Evolutionary conservation across 306 rosid species (phyloP).

Genomic region (Biancaea sappan): DNA sequence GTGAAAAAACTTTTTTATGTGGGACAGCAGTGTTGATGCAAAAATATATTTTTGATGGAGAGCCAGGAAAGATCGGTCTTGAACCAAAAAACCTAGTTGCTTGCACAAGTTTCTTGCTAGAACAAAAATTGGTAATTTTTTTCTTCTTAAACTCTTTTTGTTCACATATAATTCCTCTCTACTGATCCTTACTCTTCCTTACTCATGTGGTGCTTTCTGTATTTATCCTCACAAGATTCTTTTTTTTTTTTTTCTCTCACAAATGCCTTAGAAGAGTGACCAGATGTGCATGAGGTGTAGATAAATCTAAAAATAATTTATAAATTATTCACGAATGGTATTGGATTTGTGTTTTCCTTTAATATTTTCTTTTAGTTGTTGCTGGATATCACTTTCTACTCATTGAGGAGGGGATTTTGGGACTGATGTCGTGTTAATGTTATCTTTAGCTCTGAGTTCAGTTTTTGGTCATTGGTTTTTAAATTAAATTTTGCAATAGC

Average conservation of each 20-base stretch:
- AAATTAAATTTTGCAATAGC: neutral
- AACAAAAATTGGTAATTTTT: slow-evolving; percentile 76
- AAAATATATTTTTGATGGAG: slow-evolving; percentile 82
- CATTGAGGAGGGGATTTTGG: neutral
- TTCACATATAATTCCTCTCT: neutral
- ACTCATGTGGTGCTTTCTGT: slow-evolving; percentile 9
- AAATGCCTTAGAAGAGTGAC: neutral
- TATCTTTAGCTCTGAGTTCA: neutral
- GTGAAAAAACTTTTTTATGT: slow-evolving; percentile 80
- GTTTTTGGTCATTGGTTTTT: neutral
- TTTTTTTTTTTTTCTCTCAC: too few relatives aligned
- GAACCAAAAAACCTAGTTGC: slow-evolving; percentile 88
- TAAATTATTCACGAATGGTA: neutral
- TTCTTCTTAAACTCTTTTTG: neutral
- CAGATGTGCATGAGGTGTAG: neutral
- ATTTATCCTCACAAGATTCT: neutral
- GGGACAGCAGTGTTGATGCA: slow-evolving; percentile 77
- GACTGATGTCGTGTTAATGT: slow-evolving; percentile 11
- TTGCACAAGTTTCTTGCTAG: slow-evolving; percentile 87
- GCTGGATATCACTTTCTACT: slow-evolving; percentile 7
- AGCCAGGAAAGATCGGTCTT: slow-evolving; percentile 80
- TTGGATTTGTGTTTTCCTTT: neutral
- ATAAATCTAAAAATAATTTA: slow-evolving; percentile 1
- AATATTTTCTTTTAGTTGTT: slow-evolving; percentile 25
- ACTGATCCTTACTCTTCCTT: neutral